Conservation (phyloP, 164 flowering plant species). For the Stephania japonica region DNA sequence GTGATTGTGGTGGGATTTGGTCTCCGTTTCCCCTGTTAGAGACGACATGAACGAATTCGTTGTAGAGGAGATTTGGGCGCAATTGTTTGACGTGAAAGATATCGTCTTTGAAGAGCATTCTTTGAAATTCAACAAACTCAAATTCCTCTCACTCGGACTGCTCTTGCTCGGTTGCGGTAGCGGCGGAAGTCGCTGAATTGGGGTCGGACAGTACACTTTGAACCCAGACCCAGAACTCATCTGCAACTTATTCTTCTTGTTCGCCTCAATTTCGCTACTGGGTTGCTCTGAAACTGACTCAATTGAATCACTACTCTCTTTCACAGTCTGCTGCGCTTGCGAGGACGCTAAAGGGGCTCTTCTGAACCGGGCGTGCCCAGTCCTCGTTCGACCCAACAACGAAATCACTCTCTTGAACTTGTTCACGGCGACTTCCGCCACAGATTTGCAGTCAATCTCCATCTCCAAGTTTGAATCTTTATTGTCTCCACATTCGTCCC, state of each 20-base stretch:
- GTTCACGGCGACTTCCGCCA: slow-evolving; percentile 67
- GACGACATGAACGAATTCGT: slow-evolving; percentile 50
- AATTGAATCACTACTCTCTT: neutral
- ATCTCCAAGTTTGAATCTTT: slow-evolving; percentile 15
- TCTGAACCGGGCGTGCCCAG: slow-evolving; percentile 94
- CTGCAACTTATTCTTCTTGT: neutral
- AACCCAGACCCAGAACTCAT: slow-evolving; percentile 12
- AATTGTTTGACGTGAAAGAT: slow-evolving; percentile 31
- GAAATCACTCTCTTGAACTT: slow-evolving; percentile 80
- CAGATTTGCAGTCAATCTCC: slow-evolving; percentile 45
- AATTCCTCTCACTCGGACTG: slow-evolving; percentile 18
- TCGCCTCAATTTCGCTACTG: slow-evolving; percentile 1
- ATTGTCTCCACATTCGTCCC: slow-evolving; percentile 3
- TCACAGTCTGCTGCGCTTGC: neutral
- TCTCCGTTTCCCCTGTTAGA: slow-evolving; percentile 54
- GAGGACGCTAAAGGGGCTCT: slow-evolving; percentile 38
- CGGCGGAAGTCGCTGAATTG: slow-evolving; percentile 66
- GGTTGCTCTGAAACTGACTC: neutral
- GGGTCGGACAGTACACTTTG: slow-evolving; percentile 47
- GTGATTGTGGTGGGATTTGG: slow-evolving; percentile 49
- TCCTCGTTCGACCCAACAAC: slow-evolving; percentile 63
- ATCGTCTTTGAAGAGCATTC: slow-evolving; percentile 28
- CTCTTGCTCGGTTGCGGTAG: slow-evolving; percentile 11
- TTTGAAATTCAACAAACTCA: slow-evolving; percentile 5
- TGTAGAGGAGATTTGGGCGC: slow-evolving; percentile 38